Evolutionary conservation across 164 flowering plant genomes (phyloP).

Genomic region (Sextonia rubra): DNA sequence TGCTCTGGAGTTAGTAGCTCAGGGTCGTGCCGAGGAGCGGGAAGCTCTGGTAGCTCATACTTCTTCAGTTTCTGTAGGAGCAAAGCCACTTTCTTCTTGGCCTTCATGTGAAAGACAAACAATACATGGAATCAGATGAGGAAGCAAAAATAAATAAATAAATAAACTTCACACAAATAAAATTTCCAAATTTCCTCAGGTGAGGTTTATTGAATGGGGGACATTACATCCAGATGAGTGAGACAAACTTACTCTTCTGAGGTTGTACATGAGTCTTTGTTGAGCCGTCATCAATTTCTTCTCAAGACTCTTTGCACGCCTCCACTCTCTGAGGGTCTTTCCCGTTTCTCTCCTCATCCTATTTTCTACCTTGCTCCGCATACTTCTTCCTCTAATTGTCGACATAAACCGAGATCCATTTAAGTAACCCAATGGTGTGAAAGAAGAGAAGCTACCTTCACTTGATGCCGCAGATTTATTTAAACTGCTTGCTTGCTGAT

Average conservation of each 20-base stretch:
- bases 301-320: constrained; percentile 19
- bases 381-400: constrained; percentile 17
- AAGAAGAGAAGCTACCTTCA: background rate
- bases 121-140: constrained; percentile 6
- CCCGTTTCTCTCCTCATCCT: constrained; percentile 24
- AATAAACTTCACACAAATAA: background rate
- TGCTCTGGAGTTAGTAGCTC: constrained; percentile 91
- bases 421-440: background rate
- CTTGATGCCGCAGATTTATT: background rate
- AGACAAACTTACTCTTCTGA: constrained; percentile 15
- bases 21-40: constrained; percentile 91
- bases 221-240: background rate
- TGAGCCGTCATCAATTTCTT: constrained; percentile 22
- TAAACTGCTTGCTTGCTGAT: background rate
- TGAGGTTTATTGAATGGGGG: background rate
- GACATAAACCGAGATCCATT: constrained; percentile 14
- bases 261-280: constrained; percentile 19
- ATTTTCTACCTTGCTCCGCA: constrained; percentile 24
- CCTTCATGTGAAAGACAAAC: constrained; percentile 36
- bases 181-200: background rate
- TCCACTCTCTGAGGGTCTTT: constrained; percentile 18
- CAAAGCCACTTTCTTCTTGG: constrained; percentile 94
- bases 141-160: background rate
- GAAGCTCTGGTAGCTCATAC: constrained; percentile 92
- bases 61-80: constrained; percentile 93